These are phyloP conservation scores for Trifolium pratense DNA, from an alignment of 306 rosid species.

Conservation along the genomic window DNA sequence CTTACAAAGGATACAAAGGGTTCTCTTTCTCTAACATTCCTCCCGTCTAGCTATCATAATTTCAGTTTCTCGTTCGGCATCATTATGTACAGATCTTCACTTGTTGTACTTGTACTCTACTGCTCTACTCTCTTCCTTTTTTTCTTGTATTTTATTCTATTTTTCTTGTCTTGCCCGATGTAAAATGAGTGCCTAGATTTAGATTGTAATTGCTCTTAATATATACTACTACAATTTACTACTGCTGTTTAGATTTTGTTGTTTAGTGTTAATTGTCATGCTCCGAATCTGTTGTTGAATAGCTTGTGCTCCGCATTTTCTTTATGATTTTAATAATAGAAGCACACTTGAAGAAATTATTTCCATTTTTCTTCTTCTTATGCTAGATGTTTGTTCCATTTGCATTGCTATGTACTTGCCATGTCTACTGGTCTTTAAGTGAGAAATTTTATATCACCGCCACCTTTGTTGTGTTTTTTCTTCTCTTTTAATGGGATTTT, in stretches of 20 bases:
- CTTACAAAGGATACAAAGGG: conserved; percentile 94
- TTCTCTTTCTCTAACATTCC: conserved; percentile 99
- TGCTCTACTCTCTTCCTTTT: neutral
- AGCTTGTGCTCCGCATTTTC: neutral
- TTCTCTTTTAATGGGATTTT: too few relatives aligned
- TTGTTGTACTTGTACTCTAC: conserved; percentile 17
- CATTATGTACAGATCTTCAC: conserved; percentile 48
- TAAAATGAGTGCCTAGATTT: conserved; percentile 28
- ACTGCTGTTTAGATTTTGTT: conserved; percentile 6
- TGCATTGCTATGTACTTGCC: neutral
- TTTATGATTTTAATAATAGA: conserved; percentile 11
- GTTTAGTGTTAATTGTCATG: conserved; percentile 9
- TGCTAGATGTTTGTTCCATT: conserved; percentile 15
- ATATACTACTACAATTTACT: conserved; percentile 18
- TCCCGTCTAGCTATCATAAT: conserved; percentile 58
- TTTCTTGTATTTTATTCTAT: neutral
- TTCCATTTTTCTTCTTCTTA: neutral
- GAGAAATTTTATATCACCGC: too few relatives aligned
- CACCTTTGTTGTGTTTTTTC: too few relatives aligned
- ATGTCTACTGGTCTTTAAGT: too few relatives aligned
- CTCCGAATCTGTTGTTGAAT: neutral
- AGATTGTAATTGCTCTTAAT: conserved; percentile 39
- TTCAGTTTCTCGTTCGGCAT: conserved; percentile 2
- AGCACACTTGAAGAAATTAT: conserved; percentile 11
- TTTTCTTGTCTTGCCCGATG: neutral